These are phyloP conservation scores for Saksenaea vasiformis DNA, from an alignment of 371 early-diverging fungal species.

Conservation along the genomic window DNA sequence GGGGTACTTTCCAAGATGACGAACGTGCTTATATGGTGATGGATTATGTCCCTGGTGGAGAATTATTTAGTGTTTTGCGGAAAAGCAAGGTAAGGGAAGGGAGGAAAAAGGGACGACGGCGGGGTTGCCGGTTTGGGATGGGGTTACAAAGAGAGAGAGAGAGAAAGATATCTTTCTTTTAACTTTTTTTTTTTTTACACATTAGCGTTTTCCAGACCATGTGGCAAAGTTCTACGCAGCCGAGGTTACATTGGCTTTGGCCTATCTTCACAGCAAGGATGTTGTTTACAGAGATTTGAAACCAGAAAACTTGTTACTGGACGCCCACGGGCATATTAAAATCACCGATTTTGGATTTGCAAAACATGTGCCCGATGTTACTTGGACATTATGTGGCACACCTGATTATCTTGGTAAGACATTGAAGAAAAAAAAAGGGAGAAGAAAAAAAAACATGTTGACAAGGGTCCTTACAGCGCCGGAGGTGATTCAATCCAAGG, in stretches of 20 bases:
- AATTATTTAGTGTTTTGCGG: constrained; percentile 83
- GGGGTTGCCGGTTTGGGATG: neutral
- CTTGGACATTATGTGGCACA: constrained; percentile 98
- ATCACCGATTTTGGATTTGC: constrained; percentile 99
- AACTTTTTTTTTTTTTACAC: constrained; percentile 11
- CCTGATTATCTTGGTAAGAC: constrained; percentile 90
- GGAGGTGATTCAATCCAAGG: constrained; percentile 96
- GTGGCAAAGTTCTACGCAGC: constrained; percentile 86
- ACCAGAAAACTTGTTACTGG: constrained; percentile 93
- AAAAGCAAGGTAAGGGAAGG: constrained; percentile 51
- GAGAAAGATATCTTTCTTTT: constrained; percentile 3
- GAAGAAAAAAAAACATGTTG: neutral
- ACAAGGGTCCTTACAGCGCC: constrained; percentile 84
- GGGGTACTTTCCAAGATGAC: constrained; percentile 92
- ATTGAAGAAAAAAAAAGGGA: neutral
- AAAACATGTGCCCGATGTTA: constrained; percentile 88
- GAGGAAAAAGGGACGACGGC: too few relatives aligned
- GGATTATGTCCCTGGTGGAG: constrained; percentile 96
- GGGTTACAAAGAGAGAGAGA: neutral
- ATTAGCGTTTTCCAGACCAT: constrained; percentile 83
- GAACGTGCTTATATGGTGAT: constrained; percentile 89
- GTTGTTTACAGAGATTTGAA: constrained; percentile 95
- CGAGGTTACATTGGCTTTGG: constrained; percentile 74
- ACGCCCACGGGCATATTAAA: constrained; percentile 95
- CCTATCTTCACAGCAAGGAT: constrained; percentile 88